phyloP scores from a whole-genome alignment of 495 filamentous ascomycete genomes.

The Aspergillus sclerotioniger region DNA sequence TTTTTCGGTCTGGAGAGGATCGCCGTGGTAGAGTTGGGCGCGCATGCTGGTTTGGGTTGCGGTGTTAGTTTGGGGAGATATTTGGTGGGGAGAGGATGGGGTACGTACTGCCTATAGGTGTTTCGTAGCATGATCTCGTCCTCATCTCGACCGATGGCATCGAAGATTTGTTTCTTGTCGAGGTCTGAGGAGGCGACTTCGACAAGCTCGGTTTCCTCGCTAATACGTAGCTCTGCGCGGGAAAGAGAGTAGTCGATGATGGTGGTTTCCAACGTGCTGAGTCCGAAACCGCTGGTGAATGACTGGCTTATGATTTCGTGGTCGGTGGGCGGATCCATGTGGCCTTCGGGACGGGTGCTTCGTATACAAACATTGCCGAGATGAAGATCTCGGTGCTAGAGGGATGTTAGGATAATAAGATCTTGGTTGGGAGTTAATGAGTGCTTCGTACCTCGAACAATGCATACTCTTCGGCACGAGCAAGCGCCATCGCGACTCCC shows the following conservation, averaged over 20 bases:
- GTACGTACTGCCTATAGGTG: constrained; percentile 43
- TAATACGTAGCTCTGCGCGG: constrained; percentile 47
- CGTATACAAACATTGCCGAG: constrained; percentile 81
- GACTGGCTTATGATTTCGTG: constrained; percentile 27
- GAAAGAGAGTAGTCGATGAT: constrained; percentile 91
- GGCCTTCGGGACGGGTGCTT: constrained; percentile 37
- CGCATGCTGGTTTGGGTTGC: constrained; percentile 37
- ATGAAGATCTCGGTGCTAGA: constrained; percentile 79
- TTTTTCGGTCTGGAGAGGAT: constrained; percentile 31
- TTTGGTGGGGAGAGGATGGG: constrained; percentile 1
- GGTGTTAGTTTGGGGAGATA: constrained; percentile 5
- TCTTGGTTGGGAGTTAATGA: background rate
- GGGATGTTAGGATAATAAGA: constrained; percentile 1
- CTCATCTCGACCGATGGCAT: constrained; percentile 43
- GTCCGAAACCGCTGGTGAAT: constrained; percentile 56
- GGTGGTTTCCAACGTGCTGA: constrained; percentile 71
- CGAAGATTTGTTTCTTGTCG: constrained; percentile 48
- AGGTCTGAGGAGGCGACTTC: constrained; percentile 47
- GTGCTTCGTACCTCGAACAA: constrained; percentile 63
- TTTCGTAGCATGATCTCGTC: constrained; percentile 41
- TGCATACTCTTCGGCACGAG: constrained; percentile 68
- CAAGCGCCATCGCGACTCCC: constrained; percentile 72
- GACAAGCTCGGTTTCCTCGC: constrained; percentile 23
- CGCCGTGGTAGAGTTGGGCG: constrained; percentile 36
- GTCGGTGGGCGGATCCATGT: constrained; percentile 34